Conservation (phyloP, 371 early-diverging fungal genomes). For the Globomyces sp. region DNA sequence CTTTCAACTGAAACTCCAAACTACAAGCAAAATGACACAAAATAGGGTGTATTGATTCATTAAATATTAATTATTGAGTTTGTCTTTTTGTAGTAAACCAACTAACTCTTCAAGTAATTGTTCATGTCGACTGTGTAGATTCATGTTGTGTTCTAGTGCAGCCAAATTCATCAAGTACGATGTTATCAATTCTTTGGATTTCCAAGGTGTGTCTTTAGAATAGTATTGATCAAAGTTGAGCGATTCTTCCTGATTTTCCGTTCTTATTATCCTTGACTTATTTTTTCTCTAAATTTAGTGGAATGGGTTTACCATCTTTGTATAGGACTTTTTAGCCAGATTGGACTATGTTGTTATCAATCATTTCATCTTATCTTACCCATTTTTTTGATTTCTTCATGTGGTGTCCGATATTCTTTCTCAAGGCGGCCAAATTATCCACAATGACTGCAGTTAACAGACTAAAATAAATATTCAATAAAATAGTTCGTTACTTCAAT, state of each 20-base stretch:
- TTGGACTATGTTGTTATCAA: neutral
- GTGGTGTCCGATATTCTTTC: neutral
- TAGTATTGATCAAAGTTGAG: conserved; percentile 10
- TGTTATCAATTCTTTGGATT: conserved; percentile 7
- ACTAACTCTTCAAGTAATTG: conserved; percentile 11
- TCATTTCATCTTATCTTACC: neutral
- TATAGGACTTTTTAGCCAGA: conserved; percentile 1
- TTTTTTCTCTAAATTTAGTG: conserved; percentile 4
- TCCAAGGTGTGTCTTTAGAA: conserved; percentile 14
- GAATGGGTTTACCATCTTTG: neutral
- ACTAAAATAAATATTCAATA: neutral
- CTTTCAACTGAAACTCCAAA: no score
- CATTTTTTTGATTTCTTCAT: neutral
- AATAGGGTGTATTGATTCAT: neutral
- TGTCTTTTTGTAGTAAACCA: conserved; percentile 8
- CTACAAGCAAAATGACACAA: no score
- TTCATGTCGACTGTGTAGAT: conserved; percentile 2
- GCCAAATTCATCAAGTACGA: conserved; percentile 13
- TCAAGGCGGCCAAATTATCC: conserved; percentile 1
- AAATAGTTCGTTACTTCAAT: conserved; percentile 4
- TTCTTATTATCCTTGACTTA: neutral
- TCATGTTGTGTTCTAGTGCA: conserved; percentile 11
- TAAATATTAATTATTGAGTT: conserved; percentile 3
- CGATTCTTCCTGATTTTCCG: neutral
- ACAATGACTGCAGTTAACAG: conserved; percentile 16